Conservation (phyloP, 306 rosid species). For the Argentina anserina region DNA sequence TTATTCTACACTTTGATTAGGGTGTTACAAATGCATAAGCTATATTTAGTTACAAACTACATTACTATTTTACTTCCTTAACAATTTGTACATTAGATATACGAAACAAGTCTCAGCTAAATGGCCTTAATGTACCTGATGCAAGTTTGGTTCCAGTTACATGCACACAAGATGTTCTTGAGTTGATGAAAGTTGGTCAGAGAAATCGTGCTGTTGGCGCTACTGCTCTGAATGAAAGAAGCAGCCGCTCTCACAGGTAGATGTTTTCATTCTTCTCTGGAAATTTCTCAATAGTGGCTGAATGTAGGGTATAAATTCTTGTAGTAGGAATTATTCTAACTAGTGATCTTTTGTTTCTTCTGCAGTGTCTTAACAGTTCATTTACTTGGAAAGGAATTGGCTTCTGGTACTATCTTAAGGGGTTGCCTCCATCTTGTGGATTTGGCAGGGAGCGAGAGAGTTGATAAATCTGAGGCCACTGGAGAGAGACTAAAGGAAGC, state of each 20-base stretch:
- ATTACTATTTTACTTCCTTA: slow-evolving; percentile 38
- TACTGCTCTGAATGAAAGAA: slow-evolving; percentile 89
- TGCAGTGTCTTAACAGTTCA: slow-evolving; percentile 90
- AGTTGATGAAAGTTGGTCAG: slow-evolving; percentile 84
- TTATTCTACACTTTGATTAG: not conserved
- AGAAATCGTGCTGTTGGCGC: slow-evolving; percentile 91
- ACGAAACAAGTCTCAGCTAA: slow-evolving; percentile 89
- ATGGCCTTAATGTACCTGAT: slow-evolving; percentile 96
- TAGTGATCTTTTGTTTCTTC: slow-evolving; percentile 14
- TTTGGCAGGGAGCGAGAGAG: slow-evolving; percentile 98
- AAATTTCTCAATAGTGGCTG: not conserved
- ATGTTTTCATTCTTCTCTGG: slow-evolving; percentile 1
- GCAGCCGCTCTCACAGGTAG: slow-evolving; percentile 97
- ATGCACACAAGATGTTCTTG: slow-evolving; percentile 87
- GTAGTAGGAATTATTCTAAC: not conserved
- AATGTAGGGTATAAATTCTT: no score
- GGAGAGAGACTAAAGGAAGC: slow-evolving; percentile 98
- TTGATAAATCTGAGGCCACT: slow-evolving; percentile 92
- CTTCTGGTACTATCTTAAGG: slow-evolving; percentile 61
- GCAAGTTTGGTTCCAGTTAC: slow-evolving; percentile 82
- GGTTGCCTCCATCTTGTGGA: slow-evolving; percentile 98
- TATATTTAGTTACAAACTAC: slow-evolving; percentile 16
- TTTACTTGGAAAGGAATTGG: slow-evolving; percentile 73
- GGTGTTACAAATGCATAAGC: not conserved
- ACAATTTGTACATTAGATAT: slow-evolving; percentile 73